Evolutionary conservation across 805 yeast genomes (phyloP).

Genomic region (Deakozyma indianensis): DNA sequence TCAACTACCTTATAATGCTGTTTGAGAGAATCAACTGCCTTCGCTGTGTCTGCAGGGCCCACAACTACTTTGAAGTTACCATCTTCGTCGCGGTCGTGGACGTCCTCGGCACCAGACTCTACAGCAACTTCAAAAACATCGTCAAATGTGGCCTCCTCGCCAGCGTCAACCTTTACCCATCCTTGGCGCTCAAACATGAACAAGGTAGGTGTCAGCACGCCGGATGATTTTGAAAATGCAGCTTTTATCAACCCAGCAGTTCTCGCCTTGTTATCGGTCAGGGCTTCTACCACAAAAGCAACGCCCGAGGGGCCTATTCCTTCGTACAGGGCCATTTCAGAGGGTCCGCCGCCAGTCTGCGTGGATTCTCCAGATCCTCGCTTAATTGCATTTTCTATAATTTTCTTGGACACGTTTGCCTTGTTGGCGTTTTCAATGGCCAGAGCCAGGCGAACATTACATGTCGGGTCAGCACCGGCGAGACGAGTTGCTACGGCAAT

Average conservation of each 20-base stretch:
- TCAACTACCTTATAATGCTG: conserved; percentile 49
- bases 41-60: conserved; percentile 48
- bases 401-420: conserved; percentile 65
- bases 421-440: conserved; percentile 67
- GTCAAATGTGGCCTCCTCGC: conserved; percentile 32
- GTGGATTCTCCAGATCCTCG: conserved; percentile 62
- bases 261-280: conserved; percentile 78
- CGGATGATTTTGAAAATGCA: conserved; percentile 49
- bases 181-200: conserved; percentile 74
- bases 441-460: conserved; percentile 47
- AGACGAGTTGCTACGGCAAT: conserved; percentile 63
- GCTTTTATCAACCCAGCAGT: conserved; percentile 64
- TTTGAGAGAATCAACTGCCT: conserved; percentile 44
- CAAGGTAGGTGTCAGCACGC: conserved; percentile 58
- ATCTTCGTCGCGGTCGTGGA: conserved; percentile 27
- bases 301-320: conserved; percentile 91
- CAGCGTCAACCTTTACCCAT: conserved; percentile 37
- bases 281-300: conserved; percentile 70
- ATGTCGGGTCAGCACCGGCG: conserved; percentile 53
- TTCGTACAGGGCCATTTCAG: conserved; percentile 58
- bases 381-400: conserved; percentile 75
- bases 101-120: conserved; percentile 57
- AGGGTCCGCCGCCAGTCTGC: conserved; percentile 26
- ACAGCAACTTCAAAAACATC: conserved; percentile 58
- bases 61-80: conserved; percentile 36